phyloP scores from a whole-genome alignment of 2,329 filamentous ascomycete genomes.

The Cercospora beticola region DNA sequence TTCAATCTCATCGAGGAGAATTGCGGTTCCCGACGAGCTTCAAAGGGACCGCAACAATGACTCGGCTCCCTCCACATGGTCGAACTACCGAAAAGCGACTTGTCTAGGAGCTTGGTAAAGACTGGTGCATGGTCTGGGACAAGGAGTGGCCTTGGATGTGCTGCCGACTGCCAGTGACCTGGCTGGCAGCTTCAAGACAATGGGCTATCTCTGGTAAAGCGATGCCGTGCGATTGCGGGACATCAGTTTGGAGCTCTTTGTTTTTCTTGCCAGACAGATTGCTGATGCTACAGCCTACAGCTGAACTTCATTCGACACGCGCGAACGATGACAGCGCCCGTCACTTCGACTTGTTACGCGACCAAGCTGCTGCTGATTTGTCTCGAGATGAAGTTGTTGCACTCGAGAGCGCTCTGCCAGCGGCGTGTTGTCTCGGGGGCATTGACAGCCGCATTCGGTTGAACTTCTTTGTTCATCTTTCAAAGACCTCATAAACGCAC shows the following conservation, averaged over 20 bases:
- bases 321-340: not conserved
- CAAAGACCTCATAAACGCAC: not conserved
- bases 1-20: no score
- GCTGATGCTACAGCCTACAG: not conserved
- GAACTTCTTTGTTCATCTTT: not conserved
- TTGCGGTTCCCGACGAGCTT: no score
- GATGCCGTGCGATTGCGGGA: no score
- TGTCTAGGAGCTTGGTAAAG: no score
- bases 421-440: not conserved
- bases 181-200: no score
- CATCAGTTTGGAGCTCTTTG: not conserved
- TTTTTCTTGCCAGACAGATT: not conserved
- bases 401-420: not conserved
- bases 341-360: not conserved
- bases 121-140: no score
- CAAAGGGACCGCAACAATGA: no score
- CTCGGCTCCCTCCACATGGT: no score
- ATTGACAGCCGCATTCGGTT: not conserved
- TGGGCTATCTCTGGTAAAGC: no score
- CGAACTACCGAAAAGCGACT: no score
- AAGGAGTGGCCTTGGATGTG: no score
- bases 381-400: not conserved
- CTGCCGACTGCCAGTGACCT: no score
- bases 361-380: not conserved
- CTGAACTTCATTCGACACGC: not conserved